Evolutionary conservation across 441 rosid genomes (phyloP), one percentile per base, ranked within the genome.

Genomic region (Syzygium syzygioides): DNA sequence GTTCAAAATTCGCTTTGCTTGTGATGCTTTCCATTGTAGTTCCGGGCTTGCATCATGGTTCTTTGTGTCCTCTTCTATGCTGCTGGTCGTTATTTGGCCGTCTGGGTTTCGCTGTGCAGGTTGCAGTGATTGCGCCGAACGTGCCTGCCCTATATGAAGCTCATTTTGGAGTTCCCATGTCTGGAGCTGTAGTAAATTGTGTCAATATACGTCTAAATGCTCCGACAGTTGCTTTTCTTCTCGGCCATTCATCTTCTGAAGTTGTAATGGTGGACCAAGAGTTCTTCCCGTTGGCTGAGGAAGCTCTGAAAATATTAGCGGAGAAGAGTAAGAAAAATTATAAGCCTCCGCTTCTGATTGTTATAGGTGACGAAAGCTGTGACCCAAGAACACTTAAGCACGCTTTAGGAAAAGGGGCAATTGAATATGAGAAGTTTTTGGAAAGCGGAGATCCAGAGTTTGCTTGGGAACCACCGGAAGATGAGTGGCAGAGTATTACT

Each of bases 91-190:
- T 86, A 14, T 60, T 85, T 48, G 20, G 57, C 80, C 90, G 87
- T n/a, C 41, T 28, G 25, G 59, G 17, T 84, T 57, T 52, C 59
- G 3, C 15, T 32, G 17, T 19, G 88, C 95, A 97, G 99, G 98
- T 96, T n/a, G 96, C 98, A 13, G 53, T 95, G 59, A 93, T 98
- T 55, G 98, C 99, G 17, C 98, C 99, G 0, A 97, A 98, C 92
- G 52, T 94, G 30, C 99, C 99, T 53, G 98, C 99, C 25, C 86
- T 93, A 88, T 98, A 91, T 79, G 99, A 98, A 94, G 95, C 98
- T 86, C 98, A 97, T 90, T 98, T 96, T 87, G 99, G 98, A 91
- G 94, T 98, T 90, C 99, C 99, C 32, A 95, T 98, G 99, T 90
- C 94, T 80, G 98, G 99, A 89, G 98, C 99, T 71, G 98, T 95